Conservation (phyloP, 129 eudicot species). For the Flaveria sonorensis region DNA sequence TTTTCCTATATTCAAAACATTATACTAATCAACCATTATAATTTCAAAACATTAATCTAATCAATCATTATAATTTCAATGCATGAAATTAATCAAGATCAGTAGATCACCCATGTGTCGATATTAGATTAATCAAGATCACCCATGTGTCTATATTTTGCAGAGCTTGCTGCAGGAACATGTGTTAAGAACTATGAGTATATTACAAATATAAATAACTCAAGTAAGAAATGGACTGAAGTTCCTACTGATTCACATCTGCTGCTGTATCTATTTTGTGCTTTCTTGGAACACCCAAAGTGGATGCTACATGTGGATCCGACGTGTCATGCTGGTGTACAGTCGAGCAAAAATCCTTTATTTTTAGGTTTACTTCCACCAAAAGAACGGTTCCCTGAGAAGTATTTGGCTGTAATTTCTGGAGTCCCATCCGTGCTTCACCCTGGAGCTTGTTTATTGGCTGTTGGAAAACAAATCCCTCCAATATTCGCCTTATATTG, state of each 20-base stretch:
- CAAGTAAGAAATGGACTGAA: slow-evolving; percentile 86
- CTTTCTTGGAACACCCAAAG: slow-evolving; percentile 87
- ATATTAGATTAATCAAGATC: background rate
- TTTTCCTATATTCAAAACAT: background rate
- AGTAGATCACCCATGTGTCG: slow-evolving; percentile 1
- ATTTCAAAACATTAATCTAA: background rate
- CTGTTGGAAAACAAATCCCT: slow-evolving; percentile 79
- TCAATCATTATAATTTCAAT: slow-evolving; percentile 1
- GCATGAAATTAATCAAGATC: background rate
- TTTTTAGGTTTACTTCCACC: slow-evolving; percentile 88
- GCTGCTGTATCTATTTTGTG: slow-evolving; percentile 84
- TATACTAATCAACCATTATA: background rate
- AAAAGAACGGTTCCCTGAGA: slow-evolving; percentile 91
- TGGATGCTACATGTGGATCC: slow-evolving; percentile 98
- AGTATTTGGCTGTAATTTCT: slow-evolving; percentile 70
- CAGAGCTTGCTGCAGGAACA: slow-evolving; percentile 93
- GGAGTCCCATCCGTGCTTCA: slow-evolving; percentile 86
- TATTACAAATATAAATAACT: slow-evolving; percentile 58
- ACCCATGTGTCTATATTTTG: slow-evolving; percentile 25
- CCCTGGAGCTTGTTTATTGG: slow-evolving; percentile 85
- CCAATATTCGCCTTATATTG: slow-evolving; percentile 81
- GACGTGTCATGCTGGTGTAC: slow-evolving; percentile 74
- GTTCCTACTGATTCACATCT: slow-evolving; percentile 90
- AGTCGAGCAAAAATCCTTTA: slow-evolving; percentile 89
- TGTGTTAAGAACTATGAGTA: slow-evolving; percentile 83